Base-by-base conservation (phyloP, 139 green algal genomes). In the Micractinium sp. region DNA sequence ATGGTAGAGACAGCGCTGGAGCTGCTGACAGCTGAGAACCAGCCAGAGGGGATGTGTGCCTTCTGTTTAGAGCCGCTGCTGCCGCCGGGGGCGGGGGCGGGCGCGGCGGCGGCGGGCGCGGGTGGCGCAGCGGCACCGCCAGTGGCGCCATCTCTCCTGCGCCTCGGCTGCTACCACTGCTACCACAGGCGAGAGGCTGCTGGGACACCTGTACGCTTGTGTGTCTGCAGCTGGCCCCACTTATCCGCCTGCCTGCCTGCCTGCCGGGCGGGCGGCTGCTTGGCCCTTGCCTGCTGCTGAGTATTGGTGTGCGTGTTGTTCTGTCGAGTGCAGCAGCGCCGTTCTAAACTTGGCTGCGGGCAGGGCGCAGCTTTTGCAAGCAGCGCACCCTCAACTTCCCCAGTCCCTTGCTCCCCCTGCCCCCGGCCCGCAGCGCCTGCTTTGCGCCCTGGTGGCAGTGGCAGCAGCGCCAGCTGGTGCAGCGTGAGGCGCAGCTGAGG, bases 381-480 rank as follows among this genome's bases (percentile, higher is more conserved):
- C 47, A 56, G 47, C 9, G 47, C 36, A 83, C 3, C 77, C 38
- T 83, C 12, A 38, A 3, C 31, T 29, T n/a, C 82, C 60, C 15
- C 29, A 36, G 7, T 18, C 14, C 2, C 31, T n/a, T 73, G 29
- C 20, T 22, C 38, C 41, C 80, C 81, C n/a, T 78, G 23, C 5
- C 38, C n/a, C 33, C 60, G 19, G 12, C 25, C 29, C 53, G 85
- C 86, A 89, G 86, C 14, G 47, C 41, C 35, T 91, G 89, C 89
- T 91, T 91, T 56, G 82, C 73, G 33, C 33, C 83, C 12, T 91
- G 89, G 89, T 91, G 73, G 69, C 73, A 87, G n/a, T 91, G 89
- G 89, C 83, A 91, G 84, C 89, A 91, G 76, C 60, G 63, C 61
- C 63, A 31, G 61, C 63, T 86, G 81, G 76, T 35, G 39, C 22